A percentile compares a stretch with the other conserved stretches of the same genome.
Conservation (phyloP, 345 rosid genomes). For the Camelina laxa region DNA sequence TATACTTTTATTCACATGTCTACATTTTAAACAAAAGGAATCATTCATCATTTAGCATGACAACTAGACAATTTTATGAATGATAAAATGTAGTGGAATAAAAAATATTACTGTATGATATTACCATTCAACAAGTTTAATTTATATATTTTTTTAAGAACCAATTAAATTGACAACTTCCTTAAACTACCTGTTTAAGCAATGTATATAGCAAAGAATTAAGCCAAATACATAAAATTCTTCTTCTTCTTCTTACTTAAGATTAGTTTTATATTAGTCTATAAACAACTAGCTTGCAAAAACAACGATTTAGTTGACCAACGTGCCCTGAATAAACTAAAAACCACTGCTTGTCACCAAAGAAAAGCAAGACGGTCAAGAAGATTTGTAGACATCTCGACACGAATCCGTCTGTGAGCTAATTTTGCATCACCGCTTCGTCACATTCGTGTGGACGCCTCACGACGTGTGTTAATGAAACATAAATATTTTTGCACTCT, state of each 20-base stretch:
- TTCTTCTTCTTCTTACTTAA: neutral
- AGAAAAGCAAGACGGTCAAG: slow-evolving; percentile 6
- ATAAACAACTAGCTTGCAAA: slow-evolving; percentile 22
- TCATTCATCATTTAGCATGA: no score
- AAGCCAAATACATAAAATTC: neutral
- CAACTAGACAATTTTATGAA: no score
- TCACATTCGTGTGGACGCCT: slow-evolving; percentile 27
- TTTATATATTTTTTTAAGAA: neutral
- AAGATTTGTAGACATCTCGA: neutral
- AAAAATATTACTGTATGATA: no score
- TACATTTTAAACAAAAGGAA: neutral
- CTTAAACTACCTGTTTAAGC: neutral
- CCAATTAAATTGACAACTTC: neutral
- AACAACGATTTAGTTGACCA: slow-evolving; percentile 35
- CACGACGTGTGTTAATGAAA: slow-evolving; percentile 29
- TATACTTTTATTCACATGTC: neutral
- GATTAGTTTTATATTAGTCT: neutral
- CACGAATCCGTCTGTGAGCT: neutral
- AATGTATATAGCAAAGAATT: slow-evolving; percentile 20
- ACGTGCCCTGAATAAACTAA: neutral
- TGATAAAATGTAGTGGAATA: no score
- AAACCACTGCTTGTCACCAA: slow-evolving; percentile 8
- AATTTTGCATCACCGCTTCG: neutral
- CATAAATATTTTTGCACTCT: neutral
- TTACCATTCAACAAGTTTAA: neutral